Evolutionary conservation across 495 filamentous ascomycete genomes (phyloP), one percentile per base, ranked within the genome.

Genomic region (Neurospora sp.): DNA sequence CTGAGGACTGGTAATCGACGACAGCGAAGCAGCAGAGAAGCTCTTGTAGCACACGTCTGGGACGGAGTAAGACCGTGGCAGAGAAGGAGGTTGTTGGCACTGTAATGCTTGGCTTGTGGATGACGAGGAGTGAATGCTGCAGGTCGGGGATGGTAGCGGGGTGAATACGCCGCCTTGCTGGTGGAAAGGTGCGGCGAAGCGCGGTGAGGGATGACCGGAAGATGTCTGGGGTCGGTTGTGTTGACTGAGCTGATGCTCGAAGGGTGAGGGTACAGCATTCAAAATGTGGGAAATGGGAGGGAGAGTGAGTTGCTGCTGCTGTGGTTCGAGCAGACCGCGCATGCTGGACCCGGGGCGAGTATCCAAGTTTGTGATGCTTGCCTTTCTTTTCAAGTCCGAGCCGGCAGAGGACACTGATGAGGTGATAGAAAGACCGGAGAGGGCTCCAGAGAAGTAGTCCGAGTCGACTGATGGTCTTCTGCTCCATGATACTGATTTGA

Each of bases 231-330:
- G 23, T 8, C 27, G 37, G 14, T 38, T 38, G 37, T 7, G 11
- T 12, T 41, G 31, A 9, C 31, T 31, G 44, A 20, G 23, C 6
- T 16, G 70, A 31, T 41, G 71, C 9, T 14, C 38, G 11, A 12
- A 11, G 12, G 48, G 76, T 16, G 69, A 72, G 10, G 59, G 75
- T 16, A 76, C 23, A 12, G 62, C 71, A 4, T 40, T 70, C 14
- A 78, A 23, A 6, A 78, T 71, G 18, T 72, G 69, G 4, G 71
- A 75, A 11, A 78, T 78, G 4, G 76, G 71, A 11, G 76, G 76
- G 6, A 77, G 74, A 1, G 54, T 35, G 27, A 66, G 12, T 16
- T 66, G 27, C 0, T 66, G 54, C 14, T 66, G 54, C 54, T 66
- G 54, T 1, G 54, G 54, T 5, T 35, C 54, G 54, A 66, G 54